Evolutionary conservation across 2,329 filamentous ascomycete species (phyloP).

Genomic region (Xylaria sp.): DNA sequence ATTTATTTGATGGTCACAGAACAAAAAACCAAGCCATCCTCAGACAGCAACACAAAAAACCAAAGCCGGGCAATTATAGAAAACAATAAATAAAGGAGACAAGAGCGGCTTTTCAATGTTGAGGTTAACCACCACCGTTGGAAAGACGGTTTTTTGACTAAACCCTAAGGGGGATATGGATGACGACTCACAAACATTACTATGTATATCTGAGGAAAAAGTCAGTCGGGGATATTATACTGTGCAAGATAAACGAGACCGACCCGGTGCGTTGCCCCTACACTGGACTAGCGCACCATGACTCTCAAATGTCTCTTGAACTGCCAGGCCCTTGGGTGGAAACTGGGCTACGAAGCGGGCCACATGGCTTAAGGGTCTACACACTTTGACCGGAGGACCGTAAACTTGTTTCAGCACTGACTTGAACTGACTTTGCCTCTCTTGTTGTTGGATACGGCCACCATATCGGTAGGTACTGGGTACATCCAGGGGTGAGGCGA

Average conservation of each 20-base stretch:
- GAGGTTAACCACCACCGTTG: constrained; percentile 34
- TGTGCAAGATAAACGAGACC: constrained; percentile 34
- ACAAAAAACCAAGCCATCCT: constrained; percentile 1
- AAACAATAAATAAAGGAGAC: constrained; percentile 39
- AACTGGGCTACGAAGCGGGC: constrained; percentile 41
- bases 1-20: constrained; percentile 33
- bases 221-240: constrained; percentile 41
- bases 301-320: constrained; percentile 32
- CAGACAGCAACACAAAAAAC: constrained; percentile 11
- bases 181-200: constrained; percentile 4
- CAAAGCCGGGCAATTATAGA: constrained; percentile 36
- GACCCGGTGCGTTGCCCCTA: constrained; percentile 42
- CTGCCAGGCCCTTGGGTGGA: constrained; percentile 41
- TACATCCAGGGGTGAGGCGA: constrained; percentile 10
- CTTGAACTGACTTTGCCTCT: constrained; percentile 5
- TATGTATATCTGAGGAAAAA: constrained; percentile 35
- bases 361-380: constrained; percentile 50
- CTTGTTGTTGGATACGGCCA: constrained; percentile 1
- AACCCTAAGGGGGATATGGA: constrained; percentile 45
- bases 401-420: constrained; percentile 24
- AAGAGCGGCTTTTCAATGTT: constrained; percentile 49
- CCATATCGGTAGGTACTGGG: constrained; percentile 8
- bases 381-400: constrained; percentile 15
- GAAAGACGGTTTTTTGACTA: constrained; percentile 41
- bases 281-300: constrained; percentile 35